Percentiles rank a stretch among this genome's conserved stretches.
Evolutionary conservation across 2,329 filamentous ascomycete genomes (phyloP).

Genomic region (Rhinocladiella mackenziei): DNA sequence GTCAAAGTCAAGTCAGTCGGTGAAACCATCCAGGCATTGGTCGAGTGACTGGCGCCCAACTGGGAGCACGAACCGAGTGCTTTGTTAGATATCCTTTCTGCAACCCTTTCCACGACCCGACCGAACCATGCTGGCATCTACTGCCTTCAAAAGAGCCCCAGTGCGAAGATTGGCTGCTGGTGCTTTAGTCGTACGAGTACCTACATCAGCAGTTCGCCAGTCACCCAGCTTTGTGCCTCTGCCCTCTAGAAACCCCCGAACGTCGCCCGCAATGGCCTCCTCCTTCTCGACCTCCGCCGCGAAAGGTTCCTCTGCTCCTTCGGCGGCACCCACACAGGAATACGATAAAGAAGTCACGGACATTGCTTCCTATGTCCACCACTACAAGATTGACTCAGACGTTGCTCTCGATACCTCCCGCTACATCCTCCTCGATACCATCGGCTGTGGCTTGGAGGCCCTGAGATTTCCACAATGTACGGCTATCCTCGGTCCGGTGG

Average conservation of each 20-base stretch:
- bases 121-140: conserved; percentile 25
- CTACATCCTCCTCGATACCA: conserved; percentile 93
- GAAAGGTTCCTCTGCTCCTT: conserved; percentile 38
- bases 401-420: conserved; percentile 94
- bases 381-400: conserved; percentile 84
- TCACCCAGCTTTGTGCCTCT: conserved; percentile 10
- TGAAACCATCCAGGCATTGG: no score
- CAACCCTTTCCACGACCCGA: background rate
- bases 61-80: no score
- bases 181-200: conserved; percentile 23
- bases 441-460: conserved; percentile 93
- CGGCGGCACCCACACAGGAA: conserved; percentile 44
- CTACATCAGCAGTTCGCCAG: conserved; percentile 17
- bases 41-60: no score
- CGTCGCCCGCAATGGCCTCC: conserved; percentile 23
- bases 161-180: conserved; percentile 27
- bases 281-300: conserved; percentile 44
- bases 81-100: no score
- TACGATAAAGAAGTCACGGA: conserved; percentile 94
- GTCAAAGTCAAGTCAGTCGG: no score
- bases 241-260: conserved; percentile 4
- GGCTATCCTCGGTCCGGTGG: conserved; percentile 87
- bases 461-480: conserved; percentile 93
- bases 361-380: conserved; percentile 92
- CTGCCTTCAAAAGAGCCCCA: conserved; percentile 24